These are phyloP conservation scores for Ilex paraguariensis DNA, from an alignment of 305 asterid genomes.

Conservation along the genomic window DNA sequence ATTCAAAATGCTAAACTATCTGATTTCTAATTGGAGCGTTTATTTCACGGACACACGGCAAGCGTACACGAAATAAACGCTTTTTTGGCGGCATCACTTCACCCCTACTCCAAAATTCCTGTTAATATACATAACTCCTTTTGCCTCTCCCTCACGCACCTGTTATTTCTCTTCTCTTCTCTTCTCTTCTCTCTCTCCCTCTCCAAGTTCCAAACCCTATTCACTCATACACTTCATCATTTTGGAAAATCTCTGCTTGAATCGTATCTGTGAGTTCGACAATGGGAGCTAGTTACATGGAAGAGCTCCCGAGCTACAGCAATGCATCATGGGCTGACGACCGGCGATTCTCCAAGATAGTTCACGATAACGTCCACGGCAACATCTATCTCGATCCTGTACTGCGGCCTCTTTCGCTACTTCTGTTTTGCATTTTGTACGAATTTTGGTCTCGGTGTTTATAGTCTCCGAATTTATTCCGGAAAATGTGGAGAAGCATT, in stretches of 20 bases:
- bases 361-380: conserved; percentile 91
- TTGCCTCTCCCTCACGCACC: conserved; percentile 13
- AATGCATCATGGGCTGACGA: conserved; percentile 24
- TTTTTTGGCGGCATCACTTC: conserved; percentile 46
- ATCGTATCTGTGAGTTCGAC: conserved; percentile 15
- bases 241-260: background rate
- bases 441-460: no score
- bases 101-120: conserved; percentile 27
- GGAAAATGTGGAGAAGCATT: no score
- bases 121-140: background rate
- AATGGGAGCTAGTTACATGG: conserved; percentile 38
- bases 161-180: background rate
- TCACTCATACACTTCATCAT: no score
- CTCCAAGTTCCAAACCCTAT: conserved; percentile 1
- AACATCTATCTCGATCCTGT: conserved; percentile 79
- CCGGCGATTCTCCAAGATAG: conserved; percentile 55
- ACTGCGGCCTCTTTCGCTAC: background rate
- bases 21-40: no score
- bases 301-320: conserved; percentile 12
- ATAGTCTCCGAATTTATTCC: no score
- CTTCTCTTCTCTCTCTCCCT: conserved; percentile 14
- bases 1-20: no score
- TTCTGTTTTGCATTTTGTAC: no score
- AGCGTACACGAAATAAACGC: background rate
- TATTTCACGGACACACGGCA: background rate